These are phyloP conservation scores for Strobilomyces echinocephalus DNA, from an alignment of 768 basidiomycete genomes.

Conservation along the genomic window DNA sequence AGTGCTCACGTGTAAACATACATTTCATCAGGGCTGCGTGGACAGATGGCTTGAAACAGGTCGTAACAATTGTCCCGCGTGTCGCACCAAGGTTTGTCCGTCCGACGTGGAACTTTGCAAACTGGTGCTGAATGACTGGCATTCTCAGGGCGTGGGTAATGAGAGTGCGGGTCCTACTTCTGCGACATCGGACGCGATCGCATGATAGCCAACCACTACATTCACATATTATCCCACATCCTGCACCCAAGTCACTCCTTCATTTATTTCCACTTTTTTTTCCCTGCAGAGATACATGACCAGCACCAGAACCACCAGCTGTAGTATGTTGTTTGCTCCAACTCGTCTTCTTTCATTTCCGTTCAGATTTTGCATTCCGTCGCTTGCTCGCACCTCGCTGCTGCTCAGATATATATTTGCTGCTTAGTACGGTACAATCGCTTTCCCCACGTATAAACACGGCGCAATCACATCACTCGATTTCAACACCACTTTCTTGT, in stretches of 20 bases:
- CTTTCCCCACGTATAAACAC: conserved; percentile 9
- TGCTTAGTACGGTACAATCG: conserved; percentile 14
- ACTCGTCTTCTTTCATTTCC: conserved; percentile 6
- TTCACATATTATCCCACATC: conserved; percentile 1
- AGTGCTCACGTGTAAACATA: conserved; percentile 77
- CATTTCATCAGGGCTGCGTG: conserved; percentile 86
- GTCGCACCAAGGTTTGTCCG: conserved; percentile 63
- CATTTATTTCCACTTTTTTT: conserved; percentile 7
- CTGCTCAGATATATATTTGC: conserved; percentile 26
- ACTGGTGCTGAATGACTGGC: neutral
- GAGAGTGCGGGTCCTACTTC: conserved; percentile 16
- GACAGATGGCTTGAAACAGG: conserved; percentile 85
- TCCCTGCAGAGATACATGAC: neutral
- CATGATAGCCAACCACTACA: conserved; percentile 4
- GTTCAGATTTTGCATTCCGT: conserved; percentile 8
- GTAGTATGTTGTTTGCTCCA: conserved; percentile 27
- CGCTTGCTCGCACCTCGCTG: conserved; percentile 3
- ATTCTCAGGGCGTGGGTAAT: conserved; percentile 22
- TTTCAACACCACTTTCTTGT: conserved; percentile 7
- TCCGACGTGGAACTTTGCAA: neutral
- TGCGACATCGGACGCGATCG: neutral
- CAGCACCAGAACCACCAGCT: conserved; percentile 9
- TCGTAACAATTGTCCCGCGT: conserved; percentile 89
- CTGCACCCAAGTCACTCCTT: conserved; percentile 16
- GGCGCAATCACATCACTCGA: conserved; percentile 10